Evolutionary conservation across 2,329 filamentous ascomycete species (phyloP).

Genomic region (Penicillium sp.): DNA sequence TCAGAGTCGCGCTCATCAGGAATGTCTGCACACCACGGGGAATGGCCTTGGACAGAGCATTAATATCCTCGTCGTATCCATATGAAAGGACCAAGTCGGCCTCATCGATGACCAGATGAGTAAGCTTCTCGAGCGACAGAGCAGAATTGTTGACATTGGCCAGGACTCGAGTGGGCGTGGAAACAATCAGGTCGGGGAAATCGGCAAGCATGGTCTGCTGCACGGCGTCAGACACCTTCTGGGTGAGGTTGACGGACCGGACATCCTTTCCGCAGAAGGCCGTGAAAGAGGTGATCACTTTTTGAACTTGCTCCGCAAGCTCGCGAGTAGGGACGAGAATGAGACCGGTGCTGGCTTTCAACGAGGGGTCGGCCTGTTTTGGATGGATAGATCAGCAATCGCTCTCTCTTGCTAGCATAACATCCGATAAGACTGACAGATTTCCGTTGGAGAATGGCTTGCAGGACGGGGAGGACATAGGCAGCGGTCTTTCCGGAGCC

Average conservation of each 20-base stretch:
- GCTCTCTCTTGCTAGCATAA: background rate
- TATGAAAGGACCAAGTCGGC: constrained; percentile 92
- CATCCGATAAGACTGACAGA: constrained; percentile 49
- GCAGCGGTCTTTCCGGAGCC: constrained; percentile 98
- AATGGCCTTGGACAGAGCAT: constrained; percentile 74
- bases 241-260: constrained; percentile 80
- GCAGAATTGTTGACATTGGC: constrained; percentile 74
- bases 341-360: constrained; percentile 68
- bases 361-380: constrained; percentile 39
- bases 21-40: constrained; percentile 87
- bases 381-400: constrained; percentile 2
- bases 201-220: constrained; percentile 84
- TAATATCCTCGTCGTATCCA: constrained; percentile 88
- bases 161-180: constrained; percentile 83
- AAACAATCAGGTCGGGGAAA: constrained; percentile 84
- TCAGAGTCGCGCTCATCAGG: constrained; percentile 91
- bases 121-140: constrained; percentile 70
- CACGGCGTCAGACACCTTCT: constrained; percentile 87
- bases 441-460: constrained; percentile 80
- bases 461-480: constrained; percentile 86
- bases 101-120: constrained; percentile 87
- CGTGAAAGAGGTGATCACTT: constrained; percentile 74
- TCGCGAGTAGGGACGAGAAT: constrained; percentile 94
- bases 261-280: constrained; percentile 85
- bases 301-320: constrained; percentile 87